Percentiles rank a stretch among this genome's conserved stretches.
Evolutionary conservation across 805 yeast genomes (phyloP).

Genomic region (Jamesozyma lodderae): DNA sequence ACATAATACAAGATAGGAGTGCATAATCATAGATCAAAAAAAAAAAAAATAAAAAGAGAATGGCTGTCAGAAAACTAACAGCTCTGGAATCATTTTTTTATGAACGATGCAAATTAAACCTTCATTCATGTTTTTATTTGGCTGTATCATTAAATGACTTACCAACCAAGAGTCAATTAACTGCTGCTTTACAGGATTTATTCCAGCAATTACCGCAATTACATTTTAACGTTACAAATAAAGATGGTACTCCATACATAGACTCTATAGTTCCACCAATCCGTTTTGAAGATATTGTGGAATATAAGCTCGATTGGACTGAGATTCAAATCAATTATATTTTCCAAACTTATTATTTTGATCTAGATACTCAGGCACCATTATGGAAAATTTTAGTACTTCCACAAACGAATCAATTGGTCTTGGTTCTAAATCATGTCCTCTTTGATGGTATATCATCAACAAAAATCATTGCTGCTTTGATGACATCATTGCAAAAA

Average conservation of each 20-base stretch:
- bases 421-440: conserved; percentile 20
- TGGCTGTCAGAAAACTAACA: conserved; percentile 3
- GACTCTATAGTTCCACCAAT: conserved; percentile 7
- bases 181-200: conserved; percentile 8
- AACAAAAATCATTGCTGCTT: conserved; percentile 14
- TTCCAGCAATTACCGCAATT: conserved; percentile 13
- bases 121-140: conserved; percentile 23
- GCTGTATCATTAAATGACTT: conserved; percentile 15
- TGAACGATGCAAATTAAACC: conserved; percentile 17
- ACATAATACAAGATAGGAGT: too few relatives aligned
- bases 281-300: conserved; percentile 16
- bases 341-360: conserved; percentile 15
- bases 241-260: conserved; percentile 2
- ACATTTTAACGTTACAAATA: conserved; percentile 12
- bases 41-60: not conserved
- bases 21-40: too few relatives aligned
- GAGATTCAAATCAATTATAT: conserved; percentile 13
- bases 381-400: conserved; percentile 23
- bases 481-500: conserved; percentile 9
- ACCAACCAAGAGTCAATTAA: conserved; percentile 10
- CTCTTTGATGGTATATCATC: conserved; percentile 25
- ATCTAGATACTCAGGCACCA: conserved; percentile 11
- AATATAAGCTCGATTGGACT: conserved; percentile 12
- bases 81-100: conserved; percentile 18
- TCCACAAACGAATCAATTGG: conserved; percentile 10